phyloP scores from a whole-genome alignment of 768 basidiomycete species.

The Rhizopogon roseolus region DNA sequence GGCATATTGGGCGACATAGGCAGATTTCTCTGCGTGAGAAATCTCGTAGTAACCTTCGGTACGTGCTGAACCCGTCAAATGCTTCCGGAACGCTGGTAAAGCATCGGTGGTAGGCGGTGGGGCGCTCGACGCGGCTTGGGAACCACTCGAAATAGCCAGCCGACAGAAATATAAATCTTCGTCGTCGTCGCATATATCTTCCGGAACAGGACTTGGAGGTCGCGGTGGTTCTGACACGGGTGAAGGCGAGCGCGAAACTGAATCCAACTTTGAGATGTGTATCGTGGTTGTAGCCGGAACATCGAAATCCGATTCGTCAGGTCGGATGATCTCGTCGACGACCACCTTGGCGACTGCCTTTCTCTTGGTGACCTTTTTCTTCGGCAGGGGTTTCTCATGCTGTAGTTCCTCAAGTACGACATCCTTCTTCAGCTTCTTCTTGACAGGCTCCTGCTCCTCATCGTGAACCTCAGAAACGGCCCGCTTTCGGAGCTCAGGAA shows the following conservation, averaged over 20 bases:
- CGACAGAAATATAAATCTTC: conserved; percentile 84
- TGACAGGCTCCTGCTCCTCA: conserved; percentile 35
- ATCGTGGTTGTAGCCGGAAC: conserved; percentile 48
- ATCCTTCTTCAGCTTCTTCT: conserved; percentile 34
- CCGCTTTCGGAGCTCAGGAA: conserved; percentile 39
- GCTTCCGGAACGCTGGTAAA: conserved; percentile 60
- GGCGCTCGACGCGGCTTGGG: conserved; percentile 18
- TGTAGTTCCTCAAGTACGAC: conserved; percentile 22
- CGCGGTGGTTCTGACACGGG: conserved; percentile 37
- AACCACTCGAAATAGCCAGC: conserved; percentile 19
- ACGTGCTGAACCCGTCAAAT: conserved; percentile 81
- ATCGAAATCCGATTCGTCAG: conserved; percentile 45
- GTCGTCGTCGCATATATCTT: conserved; percentile 75
- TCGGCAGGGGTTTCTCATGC: conserved; percentile 16
- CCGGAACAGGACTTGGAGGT: conserved; percentile 46
- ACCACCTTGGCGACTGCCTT: conserved; percentile 26
- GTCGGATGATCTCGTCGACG: conserved; percentile 48
- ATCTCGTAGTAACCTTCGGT: conserved; percentile 97
- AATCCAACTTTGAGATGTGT: conserved; percentile 38
- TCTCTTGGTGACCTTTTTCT: conserved; percentile 34
- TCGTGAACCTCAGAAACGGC: conserved; percentile 36
- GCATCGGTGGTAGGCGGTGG: conserved; percentile 33
- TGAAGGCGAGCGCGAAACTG: conserved; percentile 47
- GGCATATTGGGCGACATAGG: conserved; percentile 88
- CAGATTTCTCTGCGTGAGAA: conserved; percentile 84